Evolutionary conservation across 257 asterid species (phyloP).

Genomic region (Agastache rugosa): DNA sequence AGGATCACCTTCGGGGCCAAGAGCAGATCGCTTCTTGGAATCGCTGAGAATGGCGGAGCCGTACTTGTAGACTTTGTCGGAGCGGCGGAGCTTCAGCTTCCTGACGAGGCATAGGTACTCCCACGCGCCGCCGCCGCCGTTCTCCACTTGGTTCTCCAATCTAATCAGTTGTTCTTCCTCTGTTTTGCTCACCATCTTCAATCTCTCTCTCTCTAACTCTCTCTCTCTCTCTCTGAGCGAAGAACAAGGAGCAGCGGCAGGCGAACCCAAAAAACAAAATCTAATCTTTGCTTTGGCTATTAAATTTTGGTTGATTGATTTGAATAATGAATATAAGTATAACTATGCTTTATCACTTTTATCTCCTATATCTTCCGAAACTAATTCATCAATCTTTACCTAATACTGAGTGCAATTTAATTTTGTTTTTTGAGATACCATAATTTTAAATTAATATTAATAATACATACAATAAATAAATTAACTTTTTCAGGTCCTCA

Average conservation of each 20-base stretch:
- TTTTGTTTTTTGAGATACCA: too few species aligned
- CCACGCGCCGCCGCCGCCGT: slow-evolving; percentile 98
- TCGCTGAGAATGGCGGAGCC: slow-evolving; percentile 74
- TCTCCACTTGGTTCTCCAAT: slow-evolving; percentile 93
- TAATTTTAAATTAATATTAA: too few species aligned
- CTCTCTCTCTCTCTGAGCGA: background rate
- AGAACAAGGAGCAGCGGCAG: slow-evolving; percentile 33
- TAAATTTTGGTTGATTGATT: slow-evolving; percentile 12
- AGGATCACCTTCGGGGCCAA: slow-evolving; percentile 83
- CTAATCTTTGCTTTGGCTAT: background rate
- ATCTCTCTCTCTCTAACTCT: background rate
- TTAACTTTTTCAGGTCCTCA: too few species aligned
- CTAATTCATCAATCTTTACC: too few species aligned
- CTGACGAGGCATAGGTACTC: slow-evolving; percentile 89
- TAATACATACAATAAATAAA: too few species aligned
- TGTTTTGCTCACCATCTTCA: slow-evolving; percentile 84
- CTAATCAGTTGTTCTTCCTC: slow-evolving; percentile 84
- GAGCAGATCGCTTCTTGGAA: slow-evolving; percentile 81
- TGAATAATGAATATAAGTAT: too few species aligned
- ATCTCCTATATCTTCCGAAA: too few species aligned
- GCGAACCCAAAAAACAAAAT: slow-evolving; percentile 22
- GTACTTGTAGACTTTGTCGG: slow-evolving; percentile 77
- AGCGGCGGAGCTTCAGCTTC: slow-evolving; percentile 92
- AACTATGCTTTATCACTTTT: too few species aligned
- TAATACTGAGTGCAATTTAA: too few species aligned